Percentiles rank a stretch among this genome's conserved stretches.
Conservation (phyloP, 805 yeast genomes). For the Kuraishia capsulata region DNA sequence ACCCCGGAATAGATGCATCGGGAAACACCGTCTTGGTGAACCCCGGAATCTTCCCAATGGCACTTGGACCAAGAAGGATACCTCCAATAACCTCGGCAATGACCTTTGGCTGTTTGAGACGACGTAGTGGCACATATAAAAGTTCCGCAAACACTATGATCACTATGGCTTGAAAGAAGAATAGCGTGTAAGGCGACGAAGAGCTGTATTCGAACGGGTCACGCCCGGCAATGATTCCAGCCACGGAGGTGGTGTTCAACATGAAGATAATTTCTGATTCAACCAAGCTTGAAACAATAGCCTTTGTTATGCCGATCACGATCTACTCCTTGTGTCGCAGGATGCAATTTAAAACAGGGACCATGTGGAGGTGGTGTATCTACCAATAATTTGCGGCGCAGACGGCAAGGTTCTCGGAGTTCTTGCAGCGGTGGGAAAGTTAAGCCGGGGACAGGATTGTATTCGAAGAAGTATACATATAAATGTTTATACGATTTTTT, state of each 20-base stretch:
- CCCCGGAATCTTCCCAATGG: slow-evolving; percentile 59
- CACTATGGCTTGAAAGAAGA: slow-evolving; percentile 59
- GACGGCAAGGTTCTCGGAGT: no score
- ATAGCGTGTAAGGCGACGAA: slow-evolving; percentile 55
- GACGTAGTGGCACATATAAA: slow-evolving; percentile 50
- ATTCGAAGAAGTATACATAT: no score
- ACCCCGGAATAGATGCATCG: slow-evolving; percentile 46
- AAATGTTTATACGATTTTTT: no score
- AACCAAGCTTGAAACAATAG: no score
- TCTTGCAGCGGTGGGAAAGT: no score
- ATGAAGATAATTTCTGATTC: no score
- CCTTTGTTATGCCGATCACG: no score
- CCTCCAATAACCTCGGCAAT: slow-evolving; percentile 79
- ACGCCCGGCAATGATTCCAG: slow-evolving; percentile 65
- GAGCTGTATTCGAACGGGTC: slow-evolving; percentile 58
- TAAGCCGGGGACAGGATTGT: no score
- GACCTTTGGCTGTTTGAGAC: slow-evolving; percentile 66
- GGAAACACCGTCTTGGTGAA: slow-evolving; percentile 64
- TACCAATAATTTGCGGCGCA: no score
- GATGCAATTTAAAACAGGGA: no score
- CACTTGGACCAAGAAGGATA: slow-evolving; percentile 67
- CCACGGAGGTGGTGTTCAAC: slow-evolving; percentile 28
- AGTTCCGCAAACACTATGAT: slow-evolving; percentile 52
- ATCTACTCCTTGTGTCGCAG: no score
- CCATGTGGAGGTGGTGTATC: no score